Base-by-base conservation (phyloP, 495 filamentous ascomycete species). In the Aspergillus conjunctus region DNA sequence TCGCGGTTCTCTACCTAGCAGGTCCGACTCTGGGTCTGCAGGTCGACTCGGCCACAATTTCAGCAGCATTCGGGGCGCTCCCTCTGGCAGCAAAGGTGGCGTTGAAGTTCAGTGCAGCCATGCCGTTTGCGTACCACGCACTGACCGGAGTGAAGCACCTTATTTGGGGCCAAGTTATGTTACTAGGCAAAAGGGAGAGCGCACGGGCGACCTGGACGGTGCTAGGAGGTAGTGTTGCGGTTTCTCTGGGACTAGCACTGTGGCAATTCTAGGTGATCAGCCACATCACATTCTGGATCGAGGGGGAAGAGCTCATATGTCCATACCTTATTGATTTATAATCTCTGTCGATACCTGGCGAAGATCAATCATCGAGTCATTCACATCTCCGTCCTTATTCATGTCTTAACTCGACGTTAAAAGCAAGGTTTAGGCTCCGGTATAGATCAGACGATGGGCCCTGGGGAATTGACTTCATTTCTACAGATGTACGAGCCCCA, bases 141-240 rank as follows among this genome's bases (percentile, higher is more conserved):
- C 66, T 88, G 54, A 92, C 91, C 72, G 91, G 91, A 10, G 58
- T 91, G 4, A 82, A 88, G 71, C 90, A 93, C 79, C 77, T 95
- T 59, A 18, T n/a, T 21, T 46, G 14, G 14, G 44, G 17, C 20
- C 20, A 15, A 5, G 44, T 4, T 4, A 4, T 46, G 3, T 46
- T 17, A 10, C 9, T 46, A 17, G 44, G 44, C 12, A 46, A 17
- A 10, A 20, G 17, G 44, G 17, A 6, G 3, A n/a, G 17, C 20
- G 17, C 14, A 10, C 15, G 44, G 0, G 44, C 20, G 11, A 20
- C 44, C 0, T 46, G 44, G 44, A 17, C 11, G 20, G 44, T 21
- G 3, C 8, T 46, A 10, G 44, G 15, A 4, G 14, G 8, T 7
- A 46, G 44, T 20, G n/a, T 46, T 12, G n/a, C 3, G 14, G 44